A percentile compares a stretch with the other conserved stretches of the same genome.
Evolutionary conservation across 805 yeast genomes (phyloP).

Genomic region (Ogataea degrootiae): DNA sequence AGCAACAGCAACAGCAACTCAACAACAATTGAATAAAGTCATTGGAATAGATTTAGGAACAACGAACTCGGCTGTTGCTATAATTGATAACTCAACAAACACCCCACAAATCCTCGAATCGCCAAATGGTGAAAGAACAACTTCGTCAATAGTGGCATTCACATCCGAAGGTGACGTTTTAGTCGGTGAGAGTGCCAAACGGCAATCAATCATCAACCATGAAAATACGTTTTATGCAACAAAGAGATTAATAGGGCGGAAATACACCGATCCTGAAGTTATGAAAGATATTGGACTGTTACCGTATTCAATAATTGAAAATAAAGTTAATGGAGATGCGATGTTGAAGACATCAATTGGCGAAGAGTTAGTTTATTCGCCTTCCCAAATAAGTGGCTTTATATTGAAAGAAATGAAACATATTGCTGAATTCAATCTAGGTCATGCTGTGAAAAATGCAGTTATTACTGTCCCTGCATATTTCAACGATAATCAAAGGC

Average conservation of each 20-base stretch:
- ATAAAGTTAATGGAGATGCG: slow-evolving; percentile 82
- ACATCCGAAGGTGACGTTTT: slow-evolving; percentile 81
- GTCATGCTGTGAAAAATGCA: slow-evolving; percentile 77
- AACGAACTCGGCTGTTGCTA: slow-evolving; percentile 85
- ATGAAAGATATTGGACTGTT: slow-evolving; percentile 84
- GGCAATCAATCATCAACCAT: slow-evolving; percentile 93
- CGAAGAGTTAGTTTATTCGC: slow-evolving; percentile 82
- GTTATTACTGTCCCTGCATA: slow-evolving; percentile 88
- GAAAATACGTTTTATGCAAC: slow-evolving; percentile 93
- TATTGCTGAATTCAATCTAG: slow-evolving; percentile 81
- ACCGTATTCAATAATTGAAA: slow-evolving; percentile 87
- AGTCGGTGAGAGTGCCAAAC: slow-evolving; percentile 93
- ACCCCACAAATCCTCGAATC: slow-evolving; percentile 74
- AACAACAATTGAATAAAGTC: slow-evolving; percentile 37
- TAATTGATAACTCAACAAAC: slow-evolving; percentile 62
- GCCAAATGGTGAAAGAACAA: slow-evolving; percentile 72
- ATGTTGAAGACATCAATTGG: slow-evolving; percentile 72
- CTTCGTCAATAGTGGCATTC: slow-evolving; percentile 94
- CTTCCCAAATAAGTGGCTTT: slow-evolving; percentile 94
- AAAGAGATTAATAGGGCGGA: slow-evolving; percentile 90
- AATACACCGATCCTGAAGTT: slow-evolving; percentile 84
- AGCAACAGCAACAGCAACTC: not conserved
- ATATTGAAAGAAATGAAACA: slow-evolving; percentile 91
- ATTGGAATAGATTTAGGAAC: slow-evolving; percentile 87
- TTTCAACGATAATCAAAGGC: slow-evolving; percentile 85